Conservation (phyloP, 805 yeast species). For the Ogataea philodendri region DNA sequence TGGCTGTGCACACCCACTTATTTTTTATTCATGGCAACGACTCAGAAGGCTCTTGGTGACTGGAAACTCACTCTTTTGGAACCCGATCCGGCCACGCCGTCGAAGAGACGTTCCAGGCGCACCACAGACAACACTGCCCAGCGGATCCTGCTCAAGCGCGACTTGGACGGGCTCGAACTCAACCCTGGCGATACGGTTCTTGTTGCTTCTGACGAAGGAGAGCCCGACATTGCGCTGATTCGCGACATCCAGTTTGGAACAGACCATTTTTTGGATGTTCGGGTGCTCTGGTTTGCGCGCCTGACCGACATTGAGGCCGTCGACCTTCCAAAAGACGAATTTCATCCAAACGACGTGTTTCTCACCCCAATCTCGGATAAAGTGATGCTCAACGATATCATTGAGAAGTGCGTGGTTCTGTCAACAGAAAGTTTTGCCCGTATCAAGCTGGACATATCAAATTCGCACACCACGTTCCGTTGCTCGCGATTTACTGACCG, state of each 20-base stretch:
- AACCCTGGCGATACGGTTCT: conserved; percentile 54
- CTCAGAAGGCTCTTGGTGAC: conserved; percentile 32
- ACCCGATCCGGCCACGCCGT: conserved; percentile 7
- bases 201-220: conserved; percentile 33
- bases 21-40: conserved; percentile 26
- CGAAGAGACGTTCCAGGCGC: conserved; percentile 26
- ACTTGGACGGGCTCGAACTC: conserved; percentile 46
- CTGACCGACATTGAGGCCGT: conserved; percentile 38
- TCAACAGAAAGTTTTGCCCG: conserved; percentile 36
- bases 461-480: conserved; percentile 33
- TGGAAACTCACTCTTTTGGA: conserved; percentile 34
- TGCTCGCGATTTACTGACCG: conserved; percentile 45
- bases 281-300: conserved; percentile 48
- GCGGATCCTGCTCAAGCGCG: conserved; percentile 38
- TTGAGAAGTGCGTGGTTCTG: conserved; percentile 45
- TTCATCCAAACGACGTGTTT: conserved; percentile 46
- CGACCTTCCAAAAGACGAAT: conserved; percentile 29
- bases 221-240: conserved; percentile 46
- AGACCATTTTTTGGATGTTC: conserved; percentile 45
- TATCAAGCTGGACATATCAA: conserved; percentile 38
- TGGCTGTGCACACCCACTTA: conserved; percentile 10
- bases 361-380: conserved; percentile 50
- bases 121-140: neutral
- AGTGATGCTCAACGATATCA: conserved; percentile 42
- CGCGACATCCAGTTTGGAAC: conserved; percentile 53